Base-by-base conservation (phyloP, 345 rosid species). In the Lumnitzera littorea region DNA sequence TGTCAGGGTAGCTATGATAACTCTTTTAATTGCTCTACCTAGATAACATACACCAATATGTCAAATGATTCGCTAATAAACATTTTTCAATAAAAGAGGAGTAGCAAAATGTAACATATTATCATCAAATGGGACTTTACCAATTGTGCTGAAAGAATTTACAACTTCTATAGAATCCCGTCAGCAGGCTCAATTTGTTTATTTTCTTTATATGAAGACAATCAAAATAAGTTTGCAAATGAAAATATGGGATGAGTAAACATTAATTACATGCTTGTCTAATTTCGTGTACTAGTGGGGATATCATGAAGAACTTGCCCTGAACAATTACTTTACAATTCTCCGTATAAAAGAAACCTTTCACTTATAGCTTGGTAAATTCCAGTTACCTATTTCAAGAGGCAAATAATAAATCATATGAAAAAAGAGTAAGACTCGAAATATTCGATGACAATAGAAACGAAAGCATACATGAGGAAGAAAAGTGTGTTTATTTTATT, bases 341-440 rank as follows among this genome's bases (percentile, higher is more conserved):
- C 99, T 84, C 57, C 86, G 96, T 29, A 87, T 72, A 48, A 92
- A 80, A 46, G 95, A 91, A 48, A 94, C 77, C 69, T 96, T 79
- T 88, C 96, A 3, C 84, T 90, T 95, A 83, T 94, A 50, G 99
- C 99, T 77, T 96, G 84, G 77, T 88, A 94, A 71, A 94, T 83
- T 68, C 95, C 97, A 50, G 96, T 90, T 67, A 94, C 88, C 96
- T 90, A 65, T 64, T 49, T 8, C 62, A 57, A 58, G 50, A 66
- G 63, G 55, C 59, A 67, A 52, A 15, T 52, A 46, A 46, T 31
- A 24, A 24, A 36, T 13, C 27, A 23, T n/a, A 55, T 50, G 7
- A 56, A 50, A 31, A 12, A 59, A 48, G 55, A 51, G 12, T 20
- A 20, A 20, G 20, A 9, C 48, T 15, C 10, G 14, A 50, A 31